Evolutionary conservation across 2,329 filamentous ascomycete genomes (phyloP).

Genomic region (Bipolaris cookei): DNA sequence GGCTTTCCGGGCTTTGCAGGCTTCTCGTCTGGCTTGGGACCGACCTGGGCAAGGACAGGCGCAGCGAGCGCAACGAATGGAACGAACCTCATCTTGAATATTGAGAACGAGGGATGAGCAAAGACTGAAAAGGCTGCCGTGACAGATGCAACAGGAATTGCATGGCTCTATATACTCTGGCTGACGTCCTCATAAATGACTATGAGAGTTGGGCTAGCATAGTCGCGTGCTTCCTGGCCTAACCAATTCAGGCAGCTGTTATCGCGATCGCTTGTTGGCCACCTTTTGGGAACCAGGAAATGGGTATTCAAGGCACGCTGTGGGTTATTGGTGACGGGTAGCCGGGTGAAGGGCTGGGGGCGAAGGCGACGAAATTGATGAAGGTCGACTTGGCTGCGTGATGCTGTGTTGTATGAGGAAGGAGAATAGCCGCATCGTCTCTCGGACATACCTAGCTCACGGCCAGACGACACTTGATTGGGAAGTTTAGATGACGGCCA

Average conservation of each 20-base stretch:
- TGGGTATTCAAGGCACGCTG: slow-evolving; percentile 10
- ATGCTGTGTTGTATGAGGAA: slow-evolving; percentile 31
- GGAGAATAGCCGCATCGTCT: slow-evolving; percentile 24
- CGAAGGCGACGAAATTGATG: slow-evolving; percentile 23
- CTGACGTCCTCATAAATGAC: slow-evolving; percentile 13
- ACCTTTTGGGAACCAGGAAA: slow-evolving; percentile 26
- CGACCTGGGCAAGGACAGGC: slow-evolving; percentile 26
- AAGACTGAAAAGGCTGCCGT: slow-evolving; percentile 19
- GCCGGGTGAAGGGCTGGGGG: slow-evolving; percentile 20
- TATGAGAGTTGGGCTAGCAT: slow-evolving; percentile 4
- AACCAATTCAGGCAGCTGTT: slow-evolving; percentile 36
- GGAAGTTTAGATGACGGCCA: slow-evolving; percentile 29
- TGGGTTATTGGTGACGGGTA: slow-evolving; percentile 14
- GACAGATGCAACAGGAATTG: background rate
- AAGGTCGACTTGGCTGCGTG: slow-evolving; percentile 29
- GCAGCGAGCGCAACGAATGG: slow-evolving; percentile 35
- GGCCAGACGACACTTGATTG: slow-evolving; percentile 30
- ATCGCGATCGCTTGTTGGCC: slow-evolving; percentile 4
- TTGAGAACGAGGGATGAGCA: slow-evolving; percentile 8
- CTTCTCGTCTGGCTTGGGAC: slow-evolving; percentile 17
- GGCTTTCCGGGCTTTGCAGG: slow-evolving; percentile 10
- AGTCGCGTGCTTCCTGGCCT: slow-evolving; percentile 13
- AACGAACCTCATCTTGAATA: slow-evolving; percentile 39
- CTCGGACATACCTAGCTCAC: slow-evolving; percentile 23
- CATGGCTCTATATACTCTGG: slow-evolving; percentile 28